A percentile compares a stretch with the other conserved stretches of the same genome.
Evolutionary conservation across 495 filamentous ascomycete genomes (phyloP).

Genomic region (Neurospora intermedia): DNA sequence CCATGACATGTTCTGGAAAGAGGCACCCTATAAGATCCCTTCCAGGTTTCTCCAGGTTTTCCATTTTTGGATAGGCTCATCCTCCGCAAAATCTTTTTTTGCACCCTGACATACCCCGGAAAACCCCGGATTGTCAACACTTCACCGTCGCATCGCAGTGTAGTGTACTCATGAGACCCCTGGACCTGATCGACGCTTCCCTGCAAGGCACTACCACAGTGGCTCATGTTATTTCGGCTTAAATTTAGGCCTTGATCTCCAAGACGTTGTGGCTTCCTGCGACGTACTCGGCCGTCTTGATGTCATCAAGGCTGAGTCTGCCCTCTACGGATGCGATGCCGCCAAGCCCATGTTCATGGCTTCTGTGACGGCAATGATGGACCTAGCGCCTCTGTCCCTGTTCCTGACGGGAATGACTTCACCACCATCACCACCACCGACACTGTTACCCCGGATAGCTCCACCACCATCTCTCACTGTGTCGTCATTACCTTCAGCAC

Average conservation of each 20-base stretch:
- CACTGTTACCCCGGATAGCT: neutral
- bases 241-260: neutral
- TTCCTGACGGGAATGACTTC: neutral
- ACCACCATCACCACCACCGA: neutral
- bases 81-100: neutral
- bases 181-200: neutral
- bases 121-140: neutral
- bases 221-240: neutral
- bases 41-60: neutral
- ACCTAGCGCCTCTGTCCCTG: neutral
- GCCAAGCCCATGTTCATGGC: neutral
- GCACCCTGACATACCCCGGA: neutral
- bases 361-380: neutral
- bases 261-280: neutral
- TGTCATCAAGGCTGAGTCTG: neutral
- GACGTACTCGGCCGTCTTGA: neutral
- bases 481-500: neutral
- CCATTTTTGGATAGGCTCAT: neutral
- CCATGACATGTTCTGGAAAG: neutral
- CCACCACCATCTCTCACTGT: neutral
- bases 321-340: neutral
- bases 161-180: neutral
- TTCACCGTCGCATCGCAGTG: neutral
- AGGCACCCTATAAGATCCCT: neutral
- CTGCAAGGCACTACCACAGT: neutral